Conservation (phyloP, 2,329 filamentous ascomycete species). For the Calonectria leucothoes region DNA sequence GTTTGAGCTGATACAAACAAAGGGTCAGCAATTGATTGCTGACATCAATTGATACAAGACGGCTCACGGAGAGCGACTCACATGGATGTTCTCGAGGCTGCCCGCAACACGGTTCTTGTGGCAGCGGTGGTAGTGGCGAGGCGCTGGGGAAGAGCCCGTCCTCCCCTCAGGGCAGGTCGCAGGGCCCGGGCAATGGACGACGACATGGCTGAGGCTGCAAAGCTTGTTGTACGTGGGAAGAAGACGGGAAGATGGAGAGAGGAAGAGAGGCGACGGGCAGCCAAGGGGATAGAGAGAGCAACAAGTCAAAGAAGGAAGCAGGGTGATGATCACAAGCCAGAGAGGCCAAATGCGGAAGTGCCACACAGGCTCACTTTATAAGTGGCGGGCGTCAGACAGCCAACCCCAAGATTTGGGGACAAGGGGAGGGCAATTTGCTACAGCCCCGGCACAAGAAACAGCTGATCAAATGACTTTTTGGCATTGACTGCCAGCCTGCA, state of each 20-base stretch:
- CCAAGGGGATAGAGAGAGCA: neutral
- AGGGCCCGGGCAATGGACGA: slow-evolving; percentile 63
- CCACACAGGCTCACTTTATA: neutral
- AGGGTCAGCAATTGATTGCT: slow-evolving; percentile 13
- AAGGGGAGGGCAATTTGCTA: neutral
- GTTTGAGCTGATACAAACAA: slow-evolving; percentile 25
- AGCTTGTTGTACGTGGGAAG: neutral
- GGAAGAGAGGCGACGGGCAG: neutral
- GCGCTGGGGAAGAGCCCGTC: slow-evolving; percentile 50
- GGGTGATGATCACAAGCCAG: slow-evolving; percentile 9
- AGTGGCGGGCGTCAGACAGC: neutral
- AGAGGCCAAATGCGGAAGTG: slow-evolving; percentile 1
- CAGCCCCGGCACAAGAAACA: neutral
- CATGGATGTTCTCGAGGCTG: slow-evolving; percentile 39
- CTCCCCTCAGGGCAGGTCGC: slow-evolving; percentile 62
- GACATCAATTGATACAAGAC: neutral
- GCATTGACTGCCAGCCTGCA: neutral
- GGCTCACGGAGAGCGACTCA: slow-evolving; percentile 28
- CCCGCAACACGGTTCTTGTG: slow-evolving; percentile 33
- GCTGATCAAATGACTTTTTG: neutral
- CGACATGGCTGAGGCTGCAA: slow-evolving; percentile 42
- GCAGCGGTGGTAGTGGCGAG: slow-evolving; percentile 31
- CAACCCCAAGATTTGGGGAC: neutral
- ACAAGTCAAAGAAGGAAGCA: neutral
- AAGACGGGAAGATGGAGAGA: neutral